phyloP scores from a whole-genome alignment of 345 rosid species.

The Mangifera indica region DNA sequence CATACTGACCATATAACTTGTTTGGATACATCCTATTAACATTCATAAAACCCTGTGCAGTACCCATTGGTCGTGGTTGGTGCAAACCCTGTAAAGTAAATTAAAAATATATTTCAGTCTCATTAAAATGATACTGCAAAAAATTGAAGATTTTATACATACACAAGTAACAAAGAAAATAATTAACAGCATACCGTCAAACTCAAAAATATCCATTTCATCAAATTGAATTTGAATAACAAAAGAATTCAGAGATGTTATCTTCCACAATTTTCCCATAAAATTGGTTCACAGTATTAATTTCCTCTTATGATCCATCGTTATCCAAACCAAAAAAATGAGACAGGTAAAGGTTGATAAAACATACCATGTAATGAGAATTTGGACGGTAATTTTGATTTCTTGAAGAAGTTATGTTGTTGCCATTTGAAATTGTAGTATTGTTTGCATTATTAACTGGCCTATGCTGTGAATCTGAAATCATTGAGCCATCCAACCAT shows the following conservation, averaged over 20 bases:
- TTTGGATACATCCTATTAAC: conserved; percentile 63
- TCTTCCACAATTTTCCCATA: no score
- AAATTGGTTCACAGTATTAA: no score
- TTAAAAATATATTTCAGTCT: neutral
- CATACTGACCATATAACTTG: conserved; percentile 70
- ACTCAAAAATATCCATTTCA: no score
- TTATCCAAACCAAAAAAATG: no score
- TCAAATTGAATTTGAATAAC: no score
- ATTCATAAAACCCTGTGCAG: conserved; percentile 54
- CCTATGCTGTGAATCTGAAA: conserved; percentile 56
- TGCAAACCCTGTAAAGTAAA: conserved; percentile 49
- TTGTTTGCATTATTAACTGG: conserved; percentile 41
- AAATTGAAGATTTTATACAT: no score
- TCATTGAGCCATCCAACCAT: conserved; percentile 49
- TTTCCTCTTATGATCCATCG: no score
- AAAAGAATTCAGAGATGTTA: no score
- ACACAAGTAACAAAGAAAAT: neutral
- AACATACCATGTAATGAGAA: conserved; percentile 56
- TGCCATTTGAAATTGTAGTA: conserved; percentile 53
- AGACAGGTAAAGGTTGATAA: neutral
- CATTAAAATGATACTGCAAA: neutral
- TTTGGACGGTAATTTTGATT: conserved; percentile 56
- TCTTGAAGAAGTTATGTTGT: conserved; percentile 52
- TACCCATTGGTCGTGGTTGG: conserved; percentile 54
- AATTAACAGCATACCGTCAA: no score